A percentile compares a stretch with the other conserved stretches of the same genome.
Evolutionary conservation across 2,329 filamentous ascomycete genomes (phyloP).

Genomic region (Cladophialophora yegresii): DNA sequence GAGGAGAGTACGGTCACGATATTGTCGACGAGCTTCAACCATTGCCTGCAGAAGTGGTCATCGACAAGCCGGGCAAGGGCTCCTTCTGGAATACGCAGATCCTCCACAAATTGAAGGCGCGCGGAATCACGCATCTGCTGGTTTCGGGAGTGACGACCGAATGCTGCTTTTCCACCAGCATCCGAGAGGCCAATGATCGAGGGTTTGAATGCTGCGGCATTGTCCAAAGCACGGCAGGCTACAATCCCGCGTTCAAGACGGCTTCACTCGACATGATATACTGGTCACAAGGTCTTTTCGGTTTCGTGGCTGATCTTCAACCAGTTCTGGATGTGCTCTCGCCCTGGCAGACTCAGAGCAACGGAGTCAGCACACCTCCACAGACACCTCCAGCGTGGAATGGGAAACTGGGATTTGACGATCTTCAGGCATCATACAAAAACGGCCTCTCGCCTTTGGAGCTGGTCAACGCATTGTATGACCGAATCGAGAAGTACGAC

Average conservation of each 20-base stretch:
- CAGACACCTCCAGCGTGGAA: constrained; percentile 42
- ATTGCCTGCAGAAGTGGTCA: constrained; percentile 54
- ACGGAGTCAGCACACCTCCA: constrained; percentile 32
- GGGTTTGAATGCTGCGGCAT: constrained; percentile 62
- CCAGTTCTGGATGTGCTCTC: constrained; percentile 34
- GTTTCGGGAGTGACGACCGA: constrained; percentile 62
- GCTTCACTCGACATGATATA: constrained; percentile 44
- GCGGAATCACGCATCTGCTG: constrained; percentile 60
- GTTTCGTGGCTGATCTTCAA: constrained; percentile 39
- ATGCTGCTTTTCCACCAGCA: constrained; percentile 59
- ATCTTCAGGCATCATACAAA: constrained; percentile 50
- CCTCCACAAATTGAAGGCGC: constrained; percentile 55
- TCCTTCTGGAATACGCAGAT: constrained; percentile 61
- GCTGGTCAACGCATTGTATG: constrained; percentile 43
- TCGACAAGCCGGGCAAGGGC: constrained; percentile 63
- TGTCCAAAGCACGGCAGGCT: constrained; percentile 47
- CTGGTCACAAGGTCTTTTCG: constrained; percentile 44
- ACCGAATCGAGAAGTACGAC: constrained; percentile 54
- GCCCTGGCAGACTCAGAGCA: constrained; percentile 27
- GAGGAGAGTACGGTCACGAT: constrained; percentile 59
- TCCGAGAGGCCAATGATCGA: constrained; percentile 61
- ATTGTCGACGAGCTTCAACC: constrained; percentile 58
- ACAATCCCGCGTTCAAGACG: constrained; percentile 42
- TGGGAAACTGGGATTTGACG: constrained; percentile 48
- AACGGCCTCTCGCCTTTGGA: constrained; percentile 27